A percentile compares a stretch with the other conserved stretches of the same genome.
Conservation (phyloP, 2,329 filamentous ascomycete species). For the Arthroderma sp. region DNA sequence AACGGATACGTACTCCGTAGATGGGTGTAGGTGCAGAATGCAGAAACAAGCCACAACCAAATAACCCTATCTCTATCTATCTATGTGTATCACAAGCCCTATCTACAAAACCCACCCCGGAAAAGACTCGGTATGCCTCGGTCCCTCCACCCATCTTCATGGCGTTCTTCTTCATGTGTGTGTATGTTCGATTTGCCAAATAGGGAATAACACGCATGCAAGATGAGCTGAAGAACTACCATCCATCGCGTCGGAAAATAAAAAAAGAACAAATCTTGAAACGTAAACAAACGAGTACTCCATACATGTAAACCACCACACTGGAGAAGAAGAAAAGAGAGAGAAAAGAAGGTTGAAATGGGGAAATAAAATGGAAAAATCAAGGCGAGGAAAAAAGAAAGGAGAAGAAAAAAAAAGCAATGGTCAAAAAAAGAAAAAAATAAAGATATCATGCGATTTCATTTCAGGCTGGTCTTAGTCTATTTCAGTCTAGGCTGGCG, state of each 20-base stretch:
- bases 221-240: constrained; percentile 1
- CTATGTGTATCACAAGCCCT: too few species aligned
- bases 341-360: constrained; percentile 1
- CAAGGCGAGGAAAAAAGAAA: constrained; percentile 2
- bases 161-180: neutral
- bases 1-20: too few species aligned
- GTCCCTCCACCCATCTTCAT: neutral
- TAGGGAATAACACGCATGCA: neutral
- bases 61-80: too few species aligned
- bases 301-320: neutral
- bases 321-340: neutral
- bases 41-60: too few species aligned
- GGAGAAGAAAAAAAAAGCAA: constrained; percentile 3
- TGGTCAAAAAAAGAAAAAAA: constrained; percentile 3
- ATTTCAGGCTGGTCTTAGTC: too few species aligned
- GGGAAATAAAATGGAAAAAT: neutral
- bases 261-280: neutral
- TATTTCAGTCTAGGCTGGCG: too few species aligned
- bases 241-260: too few species aligned
- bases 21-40: too few species aligned
- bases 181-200: neutral
- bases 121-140: too few species aligned
- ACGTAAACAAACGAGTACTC: neutral
- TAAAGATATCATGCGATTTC: constrained; percentile 5
- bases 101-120: too few species aligned